A percentile compares a stretch with the other conserved stretches of the same genome.
phyloP scores from a whole-genome alignment of 768 basidiomycete genomes.

The Strobilomyces echinocephalus region DNA sequence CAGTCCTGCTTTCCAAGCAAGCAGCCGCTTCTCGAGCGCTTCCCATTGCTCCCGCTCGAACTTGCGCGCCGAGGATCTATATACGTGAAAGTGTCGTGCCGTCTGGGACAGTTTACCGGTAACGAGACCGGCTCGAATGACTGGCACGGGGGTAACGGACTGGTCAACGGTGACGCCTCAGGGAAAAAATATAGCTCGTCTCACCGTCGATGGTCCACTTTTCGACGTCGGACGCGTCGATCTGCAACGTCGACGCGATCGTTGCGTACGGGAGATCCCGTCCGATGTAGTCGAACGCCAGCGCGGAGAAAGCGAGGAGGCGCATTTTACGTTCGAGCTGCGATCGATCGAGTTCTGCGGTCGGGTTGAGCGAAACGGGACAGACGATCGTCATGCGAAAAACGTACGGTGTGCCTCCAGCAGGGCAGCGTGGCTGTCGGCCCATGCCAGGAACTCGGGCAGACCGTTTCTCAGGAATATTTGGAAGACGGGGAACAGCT shows the following conservation, averaged over 20 bases:
- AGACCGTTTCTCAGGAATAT: constrained; percentile 67
- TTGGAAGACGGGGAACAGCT: constrained; percentile 69
- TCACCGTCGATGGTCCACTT: constrained; percentile 85
- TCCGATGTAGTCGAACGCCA: constrained; percentile 75
- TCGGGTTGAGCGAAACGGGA: background rate
- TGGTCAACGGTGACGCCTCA: background rate
- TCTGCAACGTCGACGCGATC: constrained; percentile 63
- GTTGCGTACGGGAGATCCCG: constrained; percentile 66
- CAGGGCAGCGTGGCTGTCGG: constrained; percentile 40
- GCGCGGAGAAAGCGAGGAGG: constrained; percentile 67
- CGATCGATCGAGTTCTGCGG: constrained; percentile 48
- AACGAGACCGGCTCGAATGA: constrained; percentile 74
- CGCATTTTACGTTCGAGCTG: constrained; percentile 77
- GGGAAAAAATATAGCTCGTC: constrained; percentile 5
- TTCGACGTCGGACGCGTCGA: constrained; percentile 65
- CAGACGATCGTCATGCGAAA: background rate
- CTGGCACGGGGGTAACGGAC: constrained; percentile 32
- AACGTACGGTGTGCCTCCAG: constrained; percentile 56
- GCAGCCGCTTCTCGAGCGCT: constrained; percentile 63
- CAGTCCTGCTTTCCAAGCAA: constrained; percentile 75
- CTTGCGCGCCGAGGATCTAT: constrained; percentile 66
- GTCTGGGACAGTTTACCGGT: constrained; percentile 83
- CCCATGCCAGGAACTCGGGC: constrained; percentile 60
- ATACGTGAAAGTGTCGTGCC: constrained; percentile 65
- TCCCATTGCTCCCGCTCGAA: constrained; percentile 82